phyloP scores from a whole-genome alignment of 176 grass and related monocot genomes.

The Microstegium vimineum region DNA sequence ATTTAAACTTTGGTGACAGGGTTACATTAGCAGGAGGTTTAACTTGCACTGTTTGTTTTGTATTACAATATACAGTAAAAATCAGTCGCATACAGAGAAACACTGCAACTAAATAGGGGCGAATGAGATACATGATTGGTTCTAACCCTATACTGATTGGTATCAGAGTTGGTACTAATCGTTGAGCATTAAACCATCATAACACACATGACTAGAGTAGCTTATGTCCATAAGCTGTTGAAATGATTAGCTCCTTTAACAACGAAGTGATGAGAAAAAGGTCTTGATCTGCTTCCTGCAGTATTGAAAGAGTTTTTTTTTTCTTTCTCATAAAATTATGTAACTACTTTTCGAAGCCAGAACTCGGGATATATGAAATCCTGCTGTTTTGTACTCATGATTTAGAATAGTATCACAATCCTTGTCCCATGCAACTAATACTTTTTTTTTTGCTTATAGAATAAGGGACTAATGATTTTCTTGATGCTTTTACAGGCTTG shows the following conservation, averaged over 20 bases:
- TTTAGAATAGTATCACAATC: not conserved
- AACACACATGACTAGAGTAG: not conserved
- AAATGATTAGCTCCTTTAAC: not conserved
- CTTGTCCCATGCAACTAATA: not conserved
- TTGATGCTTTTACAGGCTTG: conserved; percentile 62
- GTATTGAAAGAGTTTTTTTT: not conserved
- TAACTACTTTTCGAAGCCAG: not conserved
- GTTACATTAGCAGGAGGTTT: not conserved
- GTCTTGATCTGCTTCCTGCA: not conserved
- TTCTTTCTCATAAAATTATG: not conserved
- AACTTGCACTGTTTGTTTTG: not conserved
- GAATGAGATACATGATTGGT: not conserved
- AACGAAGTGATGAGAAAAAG: not conserved
- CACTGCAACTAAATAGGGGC: not conserved
- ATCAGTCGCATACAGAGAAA: not conserved
- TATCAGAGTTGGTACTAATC: not conserved
- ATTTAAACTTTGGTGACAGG: not conserved
- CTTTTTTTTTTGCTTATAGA: conserved; percentile 14
- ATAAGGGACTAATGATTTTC: not conserved
- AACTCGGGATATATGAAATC: not conserved
- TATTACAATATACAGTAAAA: not conserved
- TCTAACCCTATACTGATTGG: not conserved
- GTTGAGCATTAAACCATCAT: not conserved
- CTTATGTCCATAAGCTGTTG: not conserved
- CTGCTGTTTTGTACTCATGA: not conserved